These are phyloP conservation scores for Suillus lakei DNA, from an alignment of 768 basidiomycete genomes.

Conservation along the genomic window DNA sequence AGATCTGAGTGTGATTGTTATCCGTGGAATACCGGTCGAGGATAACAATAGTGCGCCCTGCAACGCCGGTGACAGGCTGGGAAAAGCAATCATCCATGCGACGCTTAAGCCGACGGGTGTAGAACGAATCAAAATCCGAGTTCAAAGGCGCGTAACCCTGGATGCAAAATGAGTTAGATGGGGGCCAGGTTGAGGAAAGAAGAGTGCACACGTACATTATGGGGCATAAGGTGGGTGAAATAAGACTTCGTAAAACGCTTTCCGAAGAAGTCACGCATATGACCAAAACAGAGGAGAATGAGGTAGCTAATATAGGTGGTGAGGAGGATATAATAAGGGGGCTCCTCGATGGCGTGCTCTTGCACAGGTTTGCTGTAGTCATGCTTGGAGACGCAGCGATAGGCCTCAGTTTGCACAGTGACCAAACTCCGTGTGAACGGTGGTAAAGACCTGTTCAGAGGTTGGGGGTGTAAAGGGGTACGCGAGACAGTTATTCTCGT, in stretches of 20 bases:
- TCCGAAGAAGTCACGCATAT: conserved; percentile 93
- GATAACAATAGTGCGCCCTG: conserved; percentile 88
- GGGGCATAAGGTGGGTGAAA: conserved; percentile 84
- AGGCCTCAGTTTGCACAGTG: conserved; percentile 82
- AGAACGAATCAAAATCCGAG: conserved; percentile 99
- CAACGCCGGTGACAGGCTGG: conserved; percentile 91
- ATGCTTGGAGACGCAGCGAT: conserved; percentile 71
- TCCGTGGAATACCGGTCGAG: conserved; percentile 85
- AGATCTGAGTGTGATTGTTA: conserved; percentile 76
- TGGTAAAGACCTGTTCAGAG: conserved; percentile 78
- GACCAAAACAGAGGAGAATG: conserved; percentile 89
- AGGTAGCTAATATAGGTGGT: conserved; percentile 94
- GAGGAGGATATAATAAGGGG: conserved; percentile 90
- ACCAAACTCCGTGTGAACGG: conserved; percentile 91
- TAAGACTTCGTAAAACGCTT: conserved; percentile 72
- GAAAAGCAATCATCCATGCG: conserved; percentile 97
- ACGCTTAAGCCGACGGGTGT: conserved; percentile 92
- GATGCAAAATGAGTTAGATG: conserved; percentile 7
- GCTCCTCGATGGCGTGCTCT: conserved; percentile 74
- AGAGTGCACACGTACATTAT: conserved; percentile 63
- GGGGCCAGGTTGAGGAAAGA: neutral
- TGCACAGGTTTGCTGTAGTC: conserved; percentile 48
- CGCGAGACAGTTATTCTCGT: conserved; percentile 61
- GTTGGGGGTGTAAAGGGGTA: conserved; percentile 71
- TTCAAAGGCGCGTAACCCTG: conserved; percentile 97